phyloP scores from a whole-genome alignment of 2,329 filamentous ascomycete species.

The Penicillium paneum region DNA sequence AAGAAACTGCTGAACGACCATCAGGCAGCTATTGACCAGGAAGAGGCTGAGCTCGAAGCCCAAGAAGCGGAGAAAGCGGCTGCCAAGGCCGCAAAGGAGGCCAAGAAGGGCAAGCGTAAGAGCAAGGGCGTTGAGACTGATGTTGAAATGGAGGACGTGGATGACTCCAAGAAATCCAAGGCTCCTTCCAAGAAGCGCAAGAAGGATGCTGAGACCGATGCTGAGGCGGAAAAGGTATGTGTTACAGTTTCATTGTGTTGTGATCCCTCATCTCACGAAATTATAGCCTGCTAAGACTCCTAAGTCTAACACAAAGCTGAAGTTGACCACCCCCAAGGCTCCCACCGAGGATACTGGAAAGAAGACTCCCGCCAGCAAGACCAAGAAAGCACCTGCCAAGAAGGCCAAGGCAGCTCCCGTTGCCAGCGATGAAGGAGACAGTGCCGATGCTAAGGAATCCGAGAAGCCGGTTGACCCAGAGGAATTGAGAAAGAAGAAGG shows the following conservation, averaged over 20 bases:
- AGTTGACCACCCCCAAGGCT: slow-evolving; percentile 59
- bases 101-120: slow-evolving; percentile 50
- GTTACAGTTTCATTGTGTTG: neutral
- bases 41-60: slow-evolving; percentile 51
- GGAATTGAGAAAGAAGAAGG: slow-evolving; percentile 55
- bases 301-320: slow-evolving; percentile 57
- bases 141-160: slow-evolving; percentile 53
- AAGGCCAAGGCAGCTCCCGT: slow-evolving; percentile 48
- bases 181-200: slow-evolving; percentile 72
- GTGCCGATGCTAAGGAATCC: slow-evolving; percentile 50
- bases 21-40: slow-evolving; percentile 54
- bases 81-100: slow-evolving; percentile 53
- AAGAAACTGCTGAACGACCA: slow-evolving; percentile 69
- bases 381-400: slow-evolving; percentile 51
- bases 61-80: slow-evolving; percentile 55
- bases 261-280: slow-evolving; percentile 5
- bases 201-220: slow-evolving; percentile 62
- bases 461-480: slow-evolving; percentile 54
- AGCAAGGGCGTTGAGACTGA: slow-evolving; percentile 49
- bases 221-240: slow-evolving; percentile 67
- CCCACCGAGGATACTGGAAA: slow-evolving; percentile 43
- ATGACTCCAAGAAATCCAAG: slow-evolving; percentile 52
- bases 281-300: slow-evolving; percentile 61
- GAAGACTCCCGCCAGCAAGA: slow-evolving; percentile 54
- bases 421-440: slow-evolving; percentile 59